Evolutionary conservation across 2,329 filamentous ascomycete species (phyloP), one percentile per base, ranked within the genome.

Genomic region (Helotiales sp.): DNA sequence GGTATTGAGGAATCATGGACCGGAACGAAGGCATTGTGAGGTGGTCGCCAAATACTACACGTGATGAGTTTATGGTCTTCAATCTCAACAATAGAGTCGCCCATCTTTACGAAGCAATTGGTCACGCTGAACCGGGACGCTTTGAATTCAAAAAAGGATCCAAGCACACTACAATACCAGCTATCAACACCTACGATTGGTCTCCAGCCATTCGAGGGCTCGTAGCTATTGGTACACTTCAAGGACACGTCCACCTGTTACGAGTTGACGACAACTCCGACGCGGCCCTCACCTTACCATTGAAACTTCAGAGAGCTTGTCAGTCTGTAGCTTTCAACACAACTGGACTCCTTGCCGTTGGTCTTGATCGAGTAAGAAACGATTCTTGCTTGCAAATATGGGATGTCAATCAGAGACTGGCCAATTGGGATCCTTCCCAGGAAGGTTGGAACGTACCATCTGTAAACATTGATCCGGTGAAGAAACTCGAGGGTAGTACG

Each of bases 301-400:
- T 92, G 47, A 91, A 90, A 70, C 85, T 91, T 71, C 84, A 89
- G 54, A 83, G 91, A 44, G 88, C 88, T 42, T 93, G 89, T 67
- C 91, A 93, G 67, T 89, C 90, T 0, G 89, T 95, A 38, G 87
- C 90, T 3, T 92, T 95, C 74, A 93, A 86, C 68, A 85, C 83
- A 3, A 80, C 79, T 5, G 87, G 88, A 17, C 79, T 89, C 55
- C 76, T 96, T 52, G 91, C 90, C 9, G 89, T 92, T 27, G 91
- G 89, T 1, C 77, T 95, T 52, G 91, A 95, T 67, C 82, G 89
- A 65, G 90, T 93, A 24, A 83, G 91, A 30, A 92, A 90, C 73
- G 91, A 95, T 69, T 84, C 88, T 62, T 92, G 89, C 66, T 79
- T 96, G 49, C 90, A 93, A 67, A 87, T 95, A 29, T 95, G 90